Percentiles rank a stretch among this genome's conserved stretches.
Conservation (phyloP, 1,284 basidiomycete species). For the Boletellus deceptivus region DNA sequence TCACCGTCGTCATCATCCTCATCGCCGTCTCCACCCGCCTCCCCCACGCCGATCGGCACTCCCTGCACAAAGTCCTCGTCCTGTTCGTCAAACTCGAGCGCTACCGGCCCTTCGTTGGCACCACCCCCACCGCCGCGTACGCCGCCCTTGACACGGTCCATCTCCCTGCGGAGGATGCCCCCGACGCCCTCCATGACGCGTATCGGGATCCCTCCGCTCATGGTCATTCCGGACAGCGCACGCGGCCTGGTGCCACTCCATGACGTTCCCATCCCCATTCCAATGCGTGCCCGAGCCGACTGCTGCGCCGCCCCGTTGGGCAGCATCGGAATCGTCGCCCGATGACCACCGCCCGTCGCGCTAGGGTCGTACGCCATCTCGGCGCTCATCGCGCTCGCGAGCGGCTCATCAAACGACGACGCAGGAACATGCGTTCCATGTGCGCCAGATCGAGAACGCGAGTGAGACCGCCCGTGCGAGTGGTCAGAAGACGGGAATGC, state of each 20-base stretch:
- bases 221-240: slow-evolving; percentile 30
- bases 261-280: slow-evolving; percentile 4
- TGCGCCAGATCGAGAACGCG: slow-evolving; percentile 1
- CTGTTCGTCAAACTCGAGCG: slow-evolving; percentile 70
- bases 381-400: slow-evolving; percentile 69
- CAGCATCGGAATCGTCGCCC: slow-evolving; percentile 62
- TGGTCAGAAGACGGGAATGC: slow-evolving; percentile 32
- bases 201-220: slow-evolving; percentile 48
- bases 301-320: slow-evolving; percentile 51
- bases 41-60: too few species aligned
- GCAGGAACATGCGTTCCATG: slow-evolving; percentile 18
- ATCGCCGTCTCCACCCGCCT: slow-evolving; percentile 29
- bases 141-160: slow-evolving; percentile 42
- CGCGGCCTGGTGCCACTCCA: slow-evolving; percentile 21
- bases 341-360: slow-evolving; percentile 31
- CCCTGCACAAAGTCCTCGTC: slow-evolving; percentile 56
- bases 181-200: slow-evolving; percentile 57
- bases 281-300: not conserved
- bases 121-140: not conserved
- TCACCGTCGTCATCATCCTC: slow-evolving; percentile 29
- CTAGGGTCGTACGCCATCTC: slow-evolving; percentile 57
- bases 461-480: slow-evolving; percentile 27
- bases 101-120: slow-evolving; percentile 33
- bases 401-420: slow-evolving; percentile 74
- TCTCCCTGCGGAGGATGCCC: slow-evolving; percentile 56